A percentile compares a stretch with the other conserved stretches of the same genome.
These are phyloP conservation scores for Globisporangium apiculatum DNA, from an alignment of 352 stramenopile species.

Conservation along the genomic window DNA sequence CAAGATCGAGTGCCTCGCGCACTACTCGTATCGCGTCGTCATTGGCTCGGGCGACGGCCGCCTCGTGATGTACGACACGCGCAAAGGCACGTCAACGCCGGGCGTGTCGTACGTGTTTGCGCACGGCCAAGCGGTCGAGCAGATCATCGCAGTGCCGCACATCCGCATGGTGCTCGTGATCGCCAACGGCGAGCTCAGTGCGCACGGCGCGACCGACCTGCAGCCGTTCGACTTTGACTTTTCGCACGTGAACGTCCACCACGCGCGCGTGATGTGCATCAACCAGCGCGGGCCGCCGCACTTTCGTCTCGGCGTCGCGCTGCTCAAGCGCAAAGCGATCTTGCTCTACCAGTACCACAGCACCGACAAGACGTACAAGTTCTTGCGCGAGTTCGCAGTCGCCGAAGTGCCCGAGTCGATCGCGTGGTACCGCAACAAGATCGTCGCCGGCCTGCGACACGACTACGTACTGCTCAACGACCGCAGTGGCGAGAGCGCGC, in stretches of 20 bases:
- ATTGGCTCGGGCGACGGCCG: conserved; percentile 72
- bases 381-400: conserved; percentile 68
- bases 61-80: conserved; percentile 84
- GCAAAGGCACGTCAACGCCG: conserved; percentile 58
- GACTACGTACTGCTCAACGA: conserved; percentile 82
- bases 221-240: conserved; percentile 78
- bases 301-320: conserved; percentile 70
- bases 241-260: conserved; percentile 58
- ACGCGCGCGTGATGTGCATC: conserved; percentile 67
- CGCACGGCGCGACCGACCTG: conserved; percentile 73
- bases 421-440: conserved; percentile 86
- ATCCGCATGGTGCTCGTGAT: conserved; percentile 85
- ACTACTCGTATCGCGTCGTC: conserved; percentile 85
- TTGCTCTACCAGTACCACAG: conserved; percentile 81
- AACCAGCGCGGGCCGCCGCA: conserved; percentile 81
- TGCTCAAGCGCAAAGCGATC: conserved; percentile 56
- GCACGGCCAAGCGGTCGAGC: conserved; percentile 68
- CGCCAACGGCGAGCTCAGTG: conserved; percentile 63
- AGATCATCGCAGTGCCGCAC: conserved; percentile 78
- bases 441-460: conserved; percentile 69
- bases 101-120: conserved; percentile 63
- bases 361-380: conserved; percentile 73
- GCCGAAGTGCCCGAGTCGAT: conserved; percentile 73
- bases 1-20: conserved; percentile 77
- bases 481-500: conserved; percentile 61